Percentiles rank a stretch among this genome's conserved stretches.
Evolutionary conservation across 1,139 yeast genomes (phyloP).

Genomic region (Trichomonascaceae sp.): DNA sequence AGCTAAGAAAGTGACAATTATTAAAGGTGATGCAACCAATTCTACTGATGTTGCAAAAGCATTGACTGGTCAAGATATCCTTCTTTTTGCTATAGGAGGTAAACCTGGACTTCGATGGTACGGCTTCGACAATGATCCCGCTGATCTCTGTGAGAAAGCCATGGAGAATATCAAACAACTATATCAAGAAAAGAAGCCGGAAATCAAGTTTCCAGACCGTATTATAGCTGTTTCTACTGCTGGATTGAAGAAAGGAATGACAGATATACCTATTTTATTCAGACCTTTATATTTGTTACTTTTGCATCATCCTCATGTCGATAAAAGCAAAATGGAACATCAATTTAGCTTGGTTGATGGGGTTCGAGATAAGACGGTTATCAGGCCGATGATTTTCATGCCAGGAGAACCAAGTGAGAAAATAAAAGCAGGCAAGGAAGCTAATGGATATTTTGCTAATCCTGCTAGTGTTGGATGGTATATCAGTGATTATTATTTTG

Average conservation of each 20-base stretch:
- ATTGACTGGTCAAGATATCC: constrained; percentile 6
- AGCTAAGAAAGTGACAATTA: background rate
- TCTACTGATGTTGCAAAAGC: constrained; percentile 5
- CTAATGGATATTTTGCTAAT: constrained; percentile 9
- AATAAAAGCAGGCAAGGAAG: constrained; percentile 10
- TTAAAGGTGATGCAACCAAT: constrained; percentile 11
- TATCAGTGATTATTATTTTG: constrained; percentile 10
- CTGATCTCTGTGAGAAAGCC: constrained; percentile 9
- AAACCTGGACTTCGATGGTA: constrained; percentile 7
- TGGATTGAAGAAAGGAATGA: constrained; percentile 3
- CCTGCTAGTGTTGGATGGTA: constrained; percentile 10
- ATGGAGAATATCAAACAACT: constrained; percentile 9
- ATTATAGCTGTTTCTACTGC: constrained; percentile 12
- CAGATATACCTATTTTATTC: constrained; percentile 8
- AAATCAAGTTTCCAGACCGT: constrained; percentile 3
- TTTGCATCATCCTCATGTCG: constrained; percentile 9
- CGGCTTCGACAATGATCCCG: constrained; percentile 7
- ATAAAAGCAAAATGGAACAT: constrained; percentile 11
- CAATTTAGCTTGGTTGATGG: constrained; percentile 1
- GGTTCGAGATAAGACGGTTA: constrained; percentile 4
- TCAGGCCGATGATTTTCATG: constrained; percentile 8
- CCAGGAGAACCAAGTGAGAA: constrained; percentile 6
- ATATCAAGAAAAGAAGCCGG: background rate
- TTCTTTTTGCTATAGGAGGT: constrained; percentile 11
- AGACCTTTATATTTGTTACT: constrained; percentile 1